A percentile compares a stretch with the other conserved stretches of the same genome.
Conservation (phyloP, 2,329 filamentous ascomycete genomes). For the Hymenotorrendiella dingleyae region DNA sequence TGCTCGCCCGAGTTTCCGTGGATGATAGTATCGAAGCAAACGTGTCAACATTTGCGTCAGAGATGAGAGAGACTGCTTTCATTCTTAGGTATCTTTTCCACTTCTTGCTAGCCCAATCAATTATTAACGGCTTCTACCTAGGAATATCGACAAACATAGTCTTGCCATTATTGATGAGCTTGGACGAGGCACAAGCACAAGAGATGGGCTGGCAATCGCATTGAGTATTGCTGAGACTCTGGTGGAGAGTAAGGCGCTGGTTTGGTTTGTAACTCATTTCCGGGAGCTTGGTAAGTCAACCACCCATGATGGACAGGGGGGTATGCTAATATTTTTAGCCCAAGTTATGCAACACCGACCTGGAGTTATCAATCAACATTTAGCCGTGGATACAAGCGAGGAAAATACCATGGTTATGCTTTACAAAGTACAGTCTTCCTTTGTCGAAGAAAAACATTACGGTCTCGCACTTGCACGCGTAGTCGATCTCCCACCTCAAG, state of each 20-base stretch:
- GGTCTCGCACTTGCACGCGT: slow-evolving; percentile 76
- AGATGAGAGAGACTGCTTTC: slow-evolving; percentile 95
- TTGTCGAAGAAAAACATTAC: slow-evolving; percentile 67
- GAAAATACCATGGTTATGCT: slow-evolving; percentile 72
- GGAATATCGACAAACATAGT: slow-evolving; percentile 70
- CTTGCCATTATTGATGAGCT: slow-evolving; percentile 87
- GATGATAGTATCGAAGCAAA: slow-evolving; percentile 88
- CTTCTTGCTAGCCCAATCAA: background rate
- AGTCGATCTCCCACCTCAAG: slow-evolving; percentile 61
- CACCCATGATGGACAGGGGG: background rate
- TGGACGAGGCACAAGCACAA: slow-evolving; percentile 81
- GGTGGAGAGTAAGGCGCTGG: slow-evolving; percentile 67
- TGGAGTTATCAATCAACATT: slow-evolving; percentile 77
- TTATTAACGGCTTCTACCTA: slow-evolving; percentile 17
- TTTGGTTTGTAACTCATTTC: slow-evolving; percentile 96
- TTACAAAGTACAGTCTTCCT: slow-evolving; percentile 73
- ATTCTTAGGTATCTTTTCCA: slow-evolving; percentile 55
- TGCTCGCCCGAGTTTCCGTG: slow-evolving; percentile 83
- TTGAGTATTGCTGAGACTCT: slow-evolving; percentile 85
- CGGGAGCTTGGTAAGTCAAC: slow-evolving; percentile 55
- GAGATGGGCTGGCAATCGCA: slow-evolving; percentile 84
- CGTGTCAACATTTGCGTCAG: slow-evolving; percentile 84
- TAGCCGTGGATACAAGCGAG: slow-evolving; percentile 60
- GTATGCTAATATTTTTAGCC: slow-evolving; percentile 40
- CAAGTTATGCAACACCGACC: slow-evolving; percentile 66